Evolutionary conservation across 805 yeast species (phyloP), one percentile per base, ranked within the genome.

Genomic region (Saccharomycopsis olivae): DNA sequence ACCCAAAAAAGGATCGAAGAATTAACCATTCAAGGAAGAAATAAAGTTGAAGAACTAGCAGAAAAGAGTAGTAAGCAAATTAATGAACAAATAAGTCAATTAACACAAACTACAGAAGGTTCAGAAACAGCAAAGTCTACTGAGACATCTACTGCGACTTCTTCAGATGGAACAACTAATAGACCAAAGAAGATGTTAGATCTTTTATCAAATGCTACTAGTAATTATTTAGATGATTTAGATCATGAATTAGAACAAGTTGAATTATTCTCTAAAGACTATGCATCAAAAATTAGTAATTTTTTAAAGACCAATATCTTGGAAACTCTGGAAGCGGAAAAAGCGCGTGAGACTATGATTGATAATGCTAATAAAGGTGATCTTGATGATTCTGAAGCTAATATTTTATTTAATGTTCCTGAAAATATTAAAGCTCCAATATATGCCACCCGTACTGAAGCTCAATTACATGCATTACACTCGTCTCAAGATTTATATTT

Each of bases 211-310:
- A 52, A 44, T 30, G 58, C 34, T 41, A 77, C 87, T 5, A 85
- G 81, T 49, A 68, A 66, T 34, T 73, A 71, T 38, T 62, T 87
- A 36, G 88, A 84, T 47, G 70, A 73, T 5, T 65, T 88, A 45
- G 96, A 87, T 56, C 61, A 71, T 47, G 78, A 76, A 49, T 64
- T 88, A 34, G 95, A 83, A 49, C 65, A 65, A 39, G 76, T 85
- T 5, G 96, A 88, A 55, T 71, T 69, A 38, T 59, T 68, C 24
- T 88, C 94, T 0, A 71, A 78, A 1, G 62, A 63, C n/a, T 75
- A 71, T 51, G 73, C 75, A 14, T 56, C 61, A 30, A 73, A 68
- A 51, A 63, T 81, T 41, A 71, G 84, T n/a, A 66, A 72, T 5
- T 69, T 76, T 44, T 63, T 81, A 35, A 60, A 59, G 30, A 66